phyloP scores from a whole-genome alignment of 1,284 basidiomycete genomes.

The Pseudozyma thailandica region DNA sequence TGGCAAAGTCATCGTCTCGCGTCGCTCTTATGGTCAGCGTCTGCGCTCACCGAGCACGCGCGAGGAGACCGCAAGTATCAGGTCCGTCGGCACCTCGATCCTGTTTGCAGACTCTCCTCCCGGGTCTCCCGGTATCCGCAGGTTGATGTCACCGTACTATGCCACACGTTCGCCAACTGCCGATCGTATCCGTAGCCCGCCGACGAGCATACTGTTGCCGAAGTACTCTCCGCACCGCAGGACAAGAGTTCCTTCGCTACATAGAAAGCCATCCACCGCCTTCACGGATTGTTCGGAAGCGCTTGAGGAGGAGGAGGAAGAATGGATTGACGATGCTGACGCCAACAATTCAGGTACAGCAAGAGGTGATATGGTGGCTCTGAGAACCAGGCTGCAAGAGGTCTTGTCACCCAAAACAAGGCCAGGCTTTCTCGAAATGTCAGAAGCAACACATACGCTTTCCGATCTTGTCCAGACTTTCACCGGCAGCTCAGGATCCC shows the following conservation, averaged over 20 bases:
- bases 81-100: constrained; percentile 38
- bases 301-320: constrained; percentile 20
- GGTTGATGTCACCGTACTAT: constrained; percentile 22
- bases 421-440: constrained; percentile 43
- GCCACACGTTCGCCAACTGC: constrained; percentile 8
- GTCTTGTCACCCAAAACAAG: constrained; percentile 2
- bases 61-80: constrained; percentile 35
- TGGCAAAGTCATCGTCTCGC: constrained; percentile 42
- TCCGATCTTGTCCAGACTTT: constrained; percentile 31
- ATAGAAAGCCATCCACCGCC: constrained; percentile 9
- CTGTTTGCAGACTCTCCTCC: constrained; percentile 31
- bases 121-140: constrained; percentile 19
- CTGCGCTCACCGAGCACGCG: constrained; percentile 15
- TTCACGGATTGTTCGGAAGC: constrained; percentile 14
- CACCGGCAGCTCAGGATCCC: constrained; percentile 19
- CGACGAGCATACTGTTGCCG: constrained; percentile 14
- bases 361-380: not conserved
- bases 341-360: not conserved
- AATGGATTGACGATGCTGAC: constrained; percentile 30
- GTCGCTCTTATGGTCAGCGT: constrained; percentile 34
- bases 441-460: constrained; percentile 28
- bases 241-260: not conserved
- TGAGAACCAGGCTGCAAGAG: constrained; percentile 13
- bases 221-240: constrained; percentile 22
- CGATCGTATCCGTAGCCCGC: constrained; percentile 17